Evolutionary conservation across 768 basidiomycete genomes (phyloP), one percentile per base, ranked within the genome.

Genomic region (Kwoniella sp.): DNA sequence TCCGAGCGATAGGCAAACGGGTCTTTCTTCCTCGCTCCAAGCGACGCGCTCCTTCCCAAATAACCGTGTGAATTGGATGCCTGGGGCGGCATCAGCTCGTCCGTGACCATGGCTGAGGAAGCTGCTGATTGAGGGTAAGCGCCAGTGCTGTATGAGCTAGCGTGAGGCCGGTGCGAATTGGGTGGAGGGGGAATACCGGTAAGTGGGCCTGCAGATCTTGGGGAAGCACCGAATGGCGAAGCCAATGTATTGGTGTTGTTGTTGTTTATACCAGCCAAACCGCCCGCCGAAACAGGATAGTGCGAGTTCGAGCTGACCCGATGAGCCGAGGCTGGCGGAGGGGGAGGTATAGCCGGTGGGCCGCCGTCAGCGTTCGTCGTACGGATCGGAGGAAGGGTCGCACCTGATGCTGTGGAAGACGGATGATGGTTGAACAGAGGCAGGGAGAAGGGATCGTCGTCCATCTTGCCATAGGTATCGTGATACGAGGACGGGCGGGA

Each of bases 1-100:
- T 78, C 79, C 22, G 74, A 71, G n/a, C 68, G 59, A 64, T 78
- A 75, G 2, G 72, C 67, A 41, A 73, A 78, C n/a, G 76, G 74
- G 48, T 78, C 75, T 57, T 78, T 78, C 63, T 71, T 75, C 51
- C 75, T 71, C 17, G 71, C 65, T 37, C 62, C 60, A 23, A 80
- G 61, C 26, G 73, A 75, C 15, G 79, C 75, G 48, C 77, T 78
- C 29, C 79, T 54, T 1, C 73, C 79, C 7, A 80, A 55, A 8
- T 73, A 70, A 20, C 72, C 71, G 20, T 60, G 59, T 17, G 73
- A 61, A 34, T 68, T 65, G 7, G 67, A 59, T 11, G 52, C n/a
- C 15, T 70, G 61, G 45, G 72, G 68, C 1, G 73, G 75, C 58
- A 73, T 57, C 8, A 73, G 56, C 26, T 73, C 73, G 9, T 72